Conservation (phyloP, 2,329 filamentous ascomycete species). For the Pestalotiopsis sp. region DNA sequence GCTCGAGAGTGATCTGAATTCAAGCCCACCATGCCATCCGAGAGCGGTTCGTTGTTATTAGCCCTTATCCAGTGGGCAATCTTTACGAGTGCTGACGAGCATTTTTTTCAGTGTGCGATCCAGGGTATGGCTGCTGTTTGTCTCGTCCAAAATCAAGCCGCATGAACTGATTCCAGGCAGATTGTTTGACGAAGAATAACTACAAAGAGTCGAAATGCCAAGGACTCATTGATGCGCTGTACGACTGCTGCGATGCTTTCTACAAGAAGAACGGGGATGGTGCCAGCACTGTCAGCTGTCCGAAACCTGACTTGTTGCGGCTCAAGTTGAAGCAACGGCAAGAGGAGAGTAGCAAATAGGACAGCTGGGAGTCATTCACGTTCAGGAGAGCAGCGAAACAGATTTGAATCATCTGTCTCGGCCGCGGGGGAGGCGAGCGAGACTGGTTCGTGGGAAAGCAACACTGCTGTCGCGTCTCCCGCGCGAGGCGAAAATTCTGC, state of each 20-base stretch:
- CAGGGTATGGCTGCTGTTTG: not conserved
- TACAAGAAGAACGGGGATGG: slow-evolving; percentile 78
- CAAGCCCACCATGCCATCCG: slow-evolving; percentile 81
- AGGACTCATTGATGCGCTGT: slow-evolving; percentile 77
- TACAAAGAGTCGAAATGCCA: slow-evolving; percentile 87
- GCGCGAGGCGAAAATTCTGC: not conserved
- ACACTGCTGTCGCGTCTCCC: not conserved
- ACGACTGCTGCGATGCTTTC: slow-evolving; percentile 90
- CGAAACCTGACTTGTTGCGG: slow-evolving; percentile 75
- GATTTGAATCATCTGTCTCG: not conserved
- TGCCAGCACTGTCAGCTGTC: slow-evolving; percentile 80
- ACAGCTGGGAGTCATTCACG: not conserved
- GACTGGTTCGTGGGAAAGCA: not conserved
- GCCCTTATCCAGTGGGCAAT: slow-evolving; percentile 7
- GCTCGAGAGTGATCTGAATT: slow-evolving; percentile 70
- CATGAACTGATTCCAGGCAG: slow-evolving; percentile 45
- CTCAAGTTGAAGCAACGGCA: slow-evolving; percentile 83
- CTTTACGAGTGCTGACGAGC: slow-evolving; percentile 10
- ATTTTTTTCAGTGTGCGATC: slow-evolving; percentile 63
- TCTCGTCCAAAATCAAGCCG: not conserved
- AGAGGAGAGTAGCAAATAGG: slow-evolving; percentile 27
- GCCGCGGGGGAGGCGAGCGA: not conserved
- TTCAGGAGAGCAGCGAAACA: not conserved
- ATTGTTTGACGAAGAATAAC: slow-evolving; percentile 80
- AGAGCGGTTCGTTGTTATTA: slow-evolving; percentile 66